These are phyloP conservation scores for Sphenostylis stenocarpa DNA, from an alignment of 306 rosid species.

Conservation along the genomic window DNA sequence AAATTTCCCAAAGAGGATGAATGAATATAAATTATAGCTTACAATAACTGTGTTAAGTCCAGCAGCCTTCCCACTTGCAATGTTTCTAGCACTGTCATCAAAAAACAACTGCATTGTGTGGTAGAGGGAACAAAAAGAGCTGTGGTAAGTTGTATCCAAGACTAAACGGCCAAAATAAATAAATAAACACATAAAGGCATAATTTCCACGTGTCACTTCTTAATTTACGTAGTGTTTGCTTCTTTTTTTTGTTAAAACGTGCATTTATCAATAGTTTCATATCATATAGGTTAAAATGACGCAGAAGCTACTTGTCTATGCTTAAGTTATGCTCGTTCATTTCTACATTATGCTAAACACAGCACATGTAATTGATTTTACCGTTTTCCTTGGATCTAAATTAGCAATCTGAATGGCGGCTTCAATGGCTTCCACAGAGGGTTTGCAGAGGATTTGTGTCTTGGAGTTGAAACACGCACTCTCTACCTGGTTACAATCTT, in stretches of 20 bases:
- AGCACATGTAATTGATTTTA: slow-evolving; percentile 31
- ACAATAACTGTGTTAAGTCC: slow-evolving; percentile 83
- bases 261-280: too few species aligned
- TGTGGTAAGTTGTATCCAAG: slow-evolving; percentile 12
- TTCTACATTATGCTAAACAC: too few species aligned
- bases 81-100: slow-evolving; percentile 76
- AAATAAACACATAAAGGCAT: background rate
- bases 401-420: slow-evolving; percentile 68
- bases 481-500: background rate
- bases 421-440: slow-evolving; percentile 65
- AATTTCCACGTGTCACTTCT: background rate
- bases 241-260: too few species aligned
- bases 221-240: background rate
- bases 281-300: too few species aligned
- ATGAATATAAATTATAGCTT: slow-evolving; percentile 39
- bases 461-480: slow-evolving; percentile 22
- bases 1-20: background rate
- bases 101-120: slow-evolving; percentile 66
- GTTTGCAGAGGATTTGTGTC: slow-evolving; percentile 67
- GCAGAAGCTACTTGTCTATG: too few species aligned
- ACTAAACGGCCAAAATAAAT: background rate
- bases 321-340: too few species aligned
- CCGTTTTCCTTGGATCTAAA: slow-evolving; percentile 64
- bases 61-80: slow-evolving; percentile 75
- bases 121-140: background rate